Evolutionary conservation across 352 stramenopile genomes (phyloP).

Genomic region (Hyaloperonospora arabidopsidis): DNA sequence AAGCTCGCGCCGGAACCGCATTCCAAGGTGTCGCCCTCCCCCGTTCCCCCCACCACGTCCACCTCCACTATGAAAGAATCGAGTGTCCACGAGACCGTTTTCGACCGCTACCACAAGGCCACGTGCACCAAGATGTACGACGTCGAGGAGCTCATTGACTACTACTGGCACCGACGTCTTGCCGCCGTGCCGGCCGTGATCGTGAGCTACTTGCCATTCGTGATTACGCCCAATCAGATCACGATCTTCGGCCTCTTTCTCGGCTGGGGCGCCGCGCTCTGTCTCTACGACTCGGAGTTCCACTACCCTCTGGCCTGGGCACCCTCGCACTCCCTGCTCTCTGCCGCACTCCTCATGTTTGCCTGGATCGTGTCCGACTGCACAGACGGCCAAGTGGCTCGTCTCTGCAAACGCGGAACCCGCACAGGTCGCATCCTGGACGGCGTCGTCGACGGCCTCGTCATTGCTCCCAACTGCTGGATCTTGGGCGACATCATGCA

Average conservation of each 20-base stretch:
- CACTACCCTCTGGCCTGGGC: constrained; percentile 60
- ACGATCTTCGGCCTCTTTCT: constrained; percentile 69
- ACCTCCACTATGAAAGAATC: constrained; percentile 19
- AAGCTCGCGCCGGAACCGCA: constrained; percentile 21
- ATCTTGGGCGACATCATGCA: constrained; percentile 47
- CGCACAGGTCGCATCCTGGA: constrained; percentile 76
- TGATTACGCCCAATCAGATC: constrained; percentile 84
- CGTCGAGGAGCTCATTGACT: constrained; percentile 80
- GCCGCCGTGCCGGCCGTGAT: constrained; percentile 62
- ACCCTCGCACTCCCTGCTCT: constrained; percentile 44
- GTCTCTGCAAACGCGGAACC: constrained; percentile 73
- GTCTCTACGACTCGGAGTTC: constrained; percentile 78
- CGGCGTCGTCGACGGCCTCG: constrained; percentile 63
- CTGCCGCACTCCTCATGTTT: constrained; percentile 62
- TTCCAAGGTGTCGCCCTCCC: constrained; percentile 11
- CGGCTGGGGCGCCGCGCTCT: constrained; percentile 58
- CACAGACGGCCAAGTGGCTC: constrained; percentile 73
- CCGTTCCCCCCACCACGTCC: not conserved
- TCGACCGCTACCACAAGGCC: constrained; percentile 64
- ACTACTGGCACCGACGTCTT: constrained; percentile 75
- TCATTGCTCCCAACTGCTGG: constrained; percentile 68
- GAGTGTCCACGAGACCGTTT: constrained; percentile 29
- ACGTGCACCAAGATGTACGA: constrained; percentile 84
- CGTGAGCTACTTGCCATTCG: constrained; percentile 77
- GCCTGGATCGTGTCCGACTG: constrained; percentile 83